These are phyloP conservation scores for Gnaphalium uliginosum DNA, from an alignment of 129 eudicot genomes.

Conservation along the genomic window DNA sequence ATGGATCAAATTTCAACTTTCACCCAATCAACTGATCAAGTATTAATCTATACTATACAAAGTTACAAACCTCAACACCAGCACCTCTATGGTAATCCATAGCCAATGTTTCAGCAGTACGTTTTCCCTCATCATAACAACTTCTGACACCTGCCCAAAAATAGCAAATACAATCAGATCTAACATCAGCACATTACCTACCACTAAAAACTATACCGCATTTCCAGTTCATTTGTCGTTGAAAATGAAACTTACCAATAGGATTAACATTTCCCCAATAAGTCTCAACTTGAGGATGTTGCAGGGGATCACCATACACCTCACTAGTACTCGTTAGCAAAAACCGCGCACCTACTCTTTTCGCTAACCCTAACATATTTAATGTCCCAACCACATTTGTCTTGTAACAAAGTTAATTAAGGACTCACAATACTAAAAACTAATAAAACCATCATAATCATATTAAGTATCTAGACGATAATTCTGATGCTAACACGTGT, in stretches of 20 bases:
- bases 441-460: not conserved
- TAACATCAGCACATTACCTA: not conserved
- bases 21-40: not conserved
- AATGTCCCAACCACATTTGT: slow-evolving; percentile 45
- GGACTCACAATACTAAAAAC: not conserved
- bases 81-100: slow-evolving; percentile 98
- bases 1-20: not conserved
- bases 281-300: slow-evolving; percentile 90
- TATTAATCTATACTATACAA: not conserved
- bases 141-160: slow-evolving; percentile 84
- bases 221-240: not conserved
- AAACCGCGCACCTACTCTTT: slow-evolving; percentile 34
- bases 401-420: slow-evolving; percentile 31
- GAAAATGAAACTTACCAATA: slow-evolving; percentile 49
- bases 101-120: slow-evolving; percentile 86
- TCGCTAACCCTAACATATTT: slow-evolving; percentile 42
- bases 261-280: slow-evolving; percentile 99
- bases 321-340: slow-evolving; percentile 59
- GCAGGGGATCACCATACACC: slow-evolving; percentile 93
- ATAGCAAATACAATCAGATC: slow-evolving; percentile 23
- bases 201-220: not conserved
- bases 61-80: slow-evolving; percentile 69
- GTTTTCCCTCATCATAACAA: slow-evolving; percentile 94
- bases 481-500: not conserved
- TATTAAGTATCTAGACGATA: not conserved